phyloP scores from a whole-genome alignment of 1,139 yeast genomes.

The Lodderomyces metapsilosis region DNA sequence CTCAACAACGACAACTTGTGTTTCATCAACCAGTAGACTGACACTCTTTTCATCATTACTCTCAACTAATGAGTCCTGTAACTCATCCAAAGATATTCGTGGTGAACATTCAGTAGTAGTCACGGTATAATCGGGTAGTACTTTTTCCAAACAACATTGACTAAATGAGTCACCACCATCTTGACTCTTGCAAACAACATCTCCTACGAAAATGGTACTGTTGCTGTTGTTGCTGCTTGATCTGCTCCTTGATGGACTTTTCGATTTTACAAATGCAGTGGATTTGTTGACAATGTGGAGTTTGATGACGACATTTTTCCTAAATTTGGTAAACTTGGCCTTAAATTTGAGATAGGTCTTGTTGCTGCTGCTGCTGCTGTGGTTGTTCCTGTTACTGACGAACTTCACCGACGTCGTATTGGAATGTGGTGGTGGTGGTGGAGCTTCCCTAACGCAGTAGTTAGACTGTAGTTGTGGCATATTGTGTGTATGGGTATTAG shows the following conservation, averaged over 20 bases:
- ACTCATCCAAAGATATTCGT: background rate
- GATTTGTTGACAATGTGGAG: background rate
- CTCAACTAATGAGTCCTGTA: background rate
- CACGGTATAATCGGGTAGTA: background rate
- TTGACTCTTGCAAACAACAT: background rate
- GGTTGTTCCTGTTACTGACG: background rate
- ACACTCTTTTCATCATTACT: background rate
- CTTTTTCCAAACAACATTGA: background rate
- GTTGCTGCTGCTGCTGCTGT: background rate
- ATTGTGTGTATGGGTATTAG: background rate
- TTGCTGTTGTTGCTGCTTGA: background rate
- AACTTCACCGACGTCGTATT: too few species aligned
- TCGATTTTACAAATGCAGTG: background rate
- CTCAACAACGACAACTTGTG: too few species aligned
- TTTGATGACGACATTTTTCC: background rate
- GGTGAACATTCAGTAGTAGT: constrained; percentile 2
- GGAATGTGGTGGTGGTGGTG: background rate
- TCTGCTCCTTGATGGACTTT: background rate
- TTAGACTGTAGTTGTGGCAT: background rate
- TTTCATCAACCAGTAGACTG: background rate
- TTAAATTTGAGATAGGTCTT: background rate
- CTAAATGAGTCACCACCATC: background rate
- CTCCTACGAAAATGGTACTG: background rate
- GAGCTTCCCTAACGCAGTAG: background rate
- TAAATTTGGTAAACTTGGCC: constrained; percentile 1